Percentiles rank a stretch among this genome's conserved stretches.
Evolutionary conservation across 345 rosid genomes (phyloP).

Genomic region (Pistacia atlantica): DNA sequence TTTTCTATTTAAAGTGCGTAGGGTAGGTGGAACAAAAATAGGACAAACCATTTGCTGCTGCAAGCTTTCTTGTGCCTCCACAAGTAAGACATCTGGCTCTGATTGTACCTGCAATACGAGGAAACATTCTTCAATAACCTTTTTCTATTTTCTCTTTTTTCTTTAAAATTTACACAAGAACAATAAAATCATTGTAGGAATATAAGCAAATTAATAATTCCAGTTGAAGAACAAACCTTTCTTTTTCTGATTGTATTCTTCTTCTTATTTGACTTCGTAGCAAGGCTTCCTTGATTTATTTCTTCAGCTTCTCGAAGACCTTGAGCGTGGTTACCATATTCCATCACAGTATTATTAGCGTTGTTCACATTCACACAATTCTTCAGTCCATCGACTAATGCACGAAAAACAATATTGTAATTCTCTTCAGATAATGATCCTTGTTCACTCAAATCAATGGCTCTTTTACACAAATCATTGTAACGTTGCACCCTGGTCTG

Average conservation of each 20-base stretch:
- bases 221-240: constrained; percentile 35
- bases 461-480: constrained; percentile 47
- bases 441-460: constrained; percentile 55
- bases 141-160: background rate
- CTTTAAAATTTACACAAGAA: background rate
- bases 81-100: constrained; percentile 39
- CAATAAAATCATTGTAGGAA: background rate
- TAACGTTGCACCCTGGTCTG: constrained; percentile 49
- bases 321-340: constrained; percentile 28
- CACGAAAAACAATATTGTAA: constrained; percentile 44
- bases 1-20: background rate
- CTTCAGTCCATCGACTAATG: constrained; percentile 48
- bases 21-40: background rate
- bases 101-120: constrained; percentile 42
- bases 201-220: constrained; percentile 1
- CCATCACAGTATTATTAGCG: constrained; percentile 31
- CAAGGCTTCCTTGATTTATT: constrained; percentile 36
- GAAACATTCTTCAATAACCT: background rate
- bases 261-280: constrained; percentile 42
- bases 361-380: constrained; percentile 54
- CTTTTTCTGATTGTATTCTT: constrained; percentile 47
- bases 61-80: constrained; percentile 41
- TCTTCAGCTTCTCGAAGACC: constrained; percentile 36
- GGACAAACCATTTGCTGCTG: constrained; percentile 50
- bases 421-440: constrained; percentile 47